phyloP scores from a whole-genome alignment of 208 protist genomes.

The Lotmaria passim region DNA sequence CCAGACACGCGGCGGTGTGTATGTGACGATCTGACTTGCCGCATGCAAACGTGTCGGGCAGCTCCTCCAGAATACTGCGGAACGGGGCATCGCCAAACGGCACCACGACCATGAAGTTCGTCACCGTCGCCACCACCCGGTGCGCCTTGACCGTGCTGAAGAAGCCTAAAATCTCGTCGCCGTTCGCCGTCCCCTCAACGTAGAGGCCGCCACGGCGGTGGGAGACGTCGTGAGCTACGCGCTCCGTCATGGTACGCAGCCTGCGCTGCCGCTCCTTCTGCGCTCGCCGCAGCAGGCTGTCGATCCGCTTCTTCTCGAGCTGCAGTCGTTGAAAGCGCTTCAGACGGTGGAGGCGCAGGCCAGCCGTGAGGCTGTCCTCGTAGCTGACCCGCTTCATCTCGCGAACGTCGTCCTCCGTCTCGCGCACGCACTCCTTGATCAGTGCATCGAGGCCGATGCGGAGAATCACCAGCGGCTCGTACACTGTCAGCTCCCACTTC shows the following conservation, averaged over 20 bases:
- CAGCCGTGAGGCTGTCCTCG: constrained; percentile 25
- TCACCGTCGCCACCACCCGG: constrained; percentile 63
- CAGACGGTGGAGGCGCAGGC: constrained; percentile 51
- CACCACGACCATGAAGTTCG: constrained; percentile 76
- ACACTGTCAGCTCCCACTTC: constrained; percentile 67
- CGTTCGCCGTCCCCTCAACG: constrained; percentile 16
- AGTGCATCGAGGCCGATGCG: constrained; percentile 69
- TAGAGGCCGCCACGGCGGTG: constrained; percentile 28
- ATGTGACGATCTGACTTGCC: constrained; percentile 49
- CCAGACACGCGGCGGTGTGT: constrained; percentile 53
- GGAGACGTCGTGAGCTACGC: constrained; percentile 48
- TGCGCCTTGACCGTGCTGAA: constrained; percentile 51
- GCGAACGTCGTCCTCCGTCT: constrained; percentile 67
- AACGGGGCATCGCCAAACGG: constrained; percentile 86
- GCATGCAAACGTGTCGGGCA: constrained; percentile 52
- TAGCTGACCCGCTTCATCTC: constrained; percentile 50
- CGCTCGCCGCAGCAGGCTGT: constrained; percentile 41
- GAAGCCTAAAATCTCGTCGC: constrained; percentile 31
- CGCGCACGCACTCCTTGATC: constrained; percentile 64
- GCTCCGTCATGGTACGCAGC: constrained; percentile 53
- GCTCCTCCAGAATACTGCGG: constrained; percentile 73
- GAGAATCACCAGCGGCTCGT: constrained; percentile 70
- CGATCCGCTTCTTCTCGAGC: constrained; percentile 58
- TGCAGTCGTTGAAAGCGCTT: constrained; percentile 65
- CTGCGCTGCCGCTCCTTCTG: constrained; percentile 47